Evolutionary conservation across 306 rosid genomes (phyloP).

Genomic region (Hippophae rhamnoides): DNA sequence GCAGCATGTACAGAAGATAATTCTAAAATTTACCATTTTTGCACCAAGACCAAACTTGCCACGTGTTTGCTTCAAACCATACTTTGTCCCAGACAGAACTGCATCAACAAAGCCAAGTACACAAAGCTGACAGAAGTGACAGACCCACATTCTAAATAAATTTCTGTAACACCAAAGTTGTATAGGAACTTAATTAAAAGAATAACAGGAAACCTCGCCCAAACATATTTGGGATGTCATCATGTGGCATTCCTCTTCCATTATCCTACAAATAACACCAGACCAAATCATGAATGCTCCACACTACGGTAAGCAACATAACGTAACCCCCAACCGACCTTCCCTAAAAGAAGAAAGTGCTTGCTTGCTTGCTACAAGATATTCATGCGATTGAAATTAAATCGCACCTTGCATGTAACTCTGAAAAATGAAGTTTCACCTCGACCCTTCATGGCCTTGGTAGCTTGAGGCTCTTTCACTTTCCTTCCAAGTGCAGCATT

Average conservation of each 20-base stretch:
- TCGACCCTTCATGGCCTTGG: slow-evolving; percentile 66
- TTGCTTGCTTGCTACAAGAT: slow-evolving; percentile 12
- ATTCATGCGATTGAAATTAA: slow-evolving; percentile 12
- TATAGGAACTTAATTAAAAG: slow-evolving; percentile 14
- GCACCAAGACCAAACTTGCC: slow-evolving; percentile 99
- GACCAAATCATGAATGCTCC: background rate
- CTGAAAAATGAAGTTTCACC: slow-evolving; percentile 92
- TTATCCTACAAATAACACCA: slow-evolving; percentile 58
- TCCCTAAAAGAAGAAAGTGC: background rate
- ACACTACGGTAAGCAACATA: background rate
- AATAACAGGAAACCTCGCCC: slow-evolving; percentile 68
- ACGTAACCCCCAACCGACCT: background rate
- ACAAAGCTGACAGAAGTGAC: background rate
- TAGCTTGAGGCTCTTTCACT: slow-evolving; percentile 49
- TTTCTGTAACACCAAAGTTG: slow-evolving; percentile 1
- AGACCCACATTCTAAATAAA: slow-evolving; percentile 2
- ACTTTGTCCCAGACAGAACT: slow-evolving; percentile 96
- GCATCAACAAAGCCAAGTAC: slow-evolving; percentile 16
- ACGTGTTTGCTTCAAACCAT: slow-evolving; percentile 90
- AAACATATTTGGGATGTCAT: slow-evolving; percentile 98
- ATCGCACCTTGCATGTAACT: slow-evolving; percentile 81
- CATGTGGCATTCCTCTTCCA: slow-evolving; percentile 97
- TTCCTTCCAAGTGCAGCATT: slow-evolving; percentile 77
- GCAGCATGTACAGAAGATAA: slow-evolving; percentile 14
- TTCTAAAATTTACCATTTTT: slow-evolving; percentile 62